Conservation (phyloP, 1,139 yeast genomes). For the Yamadazyma trypodendri region DNA sequence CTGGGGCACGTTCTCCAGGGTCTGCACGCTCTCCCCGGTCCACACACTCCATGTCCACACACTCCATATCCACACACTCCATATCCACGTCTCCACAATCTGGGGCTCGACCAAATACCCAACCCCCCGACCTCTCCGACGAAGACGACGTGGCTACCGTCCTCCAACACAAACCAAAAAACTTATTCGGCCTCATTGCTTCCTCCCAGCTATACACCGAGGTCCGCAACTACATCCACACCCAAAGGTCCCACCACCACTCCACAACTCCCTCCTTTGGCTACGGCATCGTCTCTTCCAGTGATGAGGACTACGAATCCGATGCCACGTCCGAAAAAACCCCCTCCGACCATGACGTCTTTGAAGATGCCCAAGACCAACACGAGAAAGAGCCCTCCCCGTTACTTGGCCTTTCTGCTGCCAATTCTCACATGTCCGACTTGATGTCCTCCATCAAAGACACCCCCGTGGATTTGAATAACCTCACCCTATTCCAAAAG, state of each 20-base stretch:
- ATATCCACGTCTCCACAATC: too few relatives aligned
- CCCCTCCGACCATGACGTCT: constrained; percentile 3
- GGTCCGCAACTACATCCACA: constrained; percentile 13
- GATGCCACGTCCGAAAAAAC: too few relatives aligned
- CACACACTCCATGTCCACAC: too few relatives aligned
- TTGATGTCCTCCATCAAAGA: constrained; percentile 3
- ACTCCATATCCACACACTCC: too few relatives aligned
- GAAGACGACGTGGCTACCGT: constrained; percentile 16
- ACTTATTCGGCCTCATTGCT: constrained; percentile 10
- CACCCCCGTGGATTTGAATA: constrained; percentile 6
- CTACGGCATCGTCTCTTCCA: constrained; percentile 10
- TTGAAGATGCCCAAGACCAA: constrained; percentile 13
- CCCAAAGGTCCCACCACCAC: constrained; percentile 5
- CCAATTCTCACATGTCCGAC: too few relatives aligned
- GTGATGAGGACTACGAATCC: constrained; percentile 10
- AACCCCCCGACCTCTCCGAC: too few relatives aligned
- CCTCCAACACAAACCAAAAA: constrained; percentile 9
- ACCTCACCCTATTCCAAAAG: constrained; percentile 29
- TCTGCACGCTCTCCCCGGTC: too few relatives aligned
- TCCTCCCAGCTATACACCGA: constrained; percentile 16
- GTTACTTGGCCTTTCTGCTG: too few relatives aligned
- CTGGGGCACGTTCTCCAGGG: too few relatives aligned
- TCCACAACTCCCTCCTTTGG: too few relatives aligned
- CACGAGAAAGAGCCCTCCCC: too few relatives aligned
- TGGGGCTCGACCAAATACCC: too few relatives aligned